phyloP scores from a whole-genome alignment of 2,329 filamentous ascomycete species.

The Myriosclerotinia scirpicola region DNA sequence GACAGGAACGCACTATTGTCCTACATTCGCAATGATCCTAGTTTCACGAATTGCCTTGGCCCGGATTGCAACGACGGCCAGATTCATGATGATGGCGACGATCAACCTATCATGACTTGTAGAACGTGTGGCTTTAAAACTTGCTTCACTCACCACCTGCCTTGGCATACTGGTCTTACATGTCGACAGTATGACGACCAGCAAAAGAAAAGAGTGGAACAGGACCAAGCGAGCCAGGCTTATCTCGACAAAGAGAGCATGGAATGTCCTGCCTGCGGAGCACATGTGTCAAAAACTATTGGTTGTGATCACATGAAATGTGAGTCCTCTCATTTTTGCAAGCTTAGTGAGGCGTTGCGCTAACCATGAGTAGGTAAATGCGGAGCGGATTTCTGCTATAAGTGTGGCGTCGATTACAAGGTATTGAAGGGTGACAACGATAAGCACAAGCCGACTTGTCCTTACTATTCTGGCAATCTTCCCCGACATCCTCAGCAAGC shows the following conservation, averaged over 20 bases:
- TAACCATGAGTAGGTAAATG: constrained; percentile 3
- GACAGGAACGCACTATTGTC: neutral
- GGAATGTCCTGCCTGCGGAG: neutral
- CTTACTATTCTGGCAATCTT: neutral
- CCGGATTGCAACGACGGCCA: constrained; percentile 53
- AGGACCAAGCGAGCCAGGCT: constrained; percentile 25
- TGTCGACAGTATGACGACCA: constrained; percentile 40
- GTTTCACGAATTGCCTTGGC: constrained; percentile 54
- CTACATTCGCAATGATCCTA: constrained; percentile 35
- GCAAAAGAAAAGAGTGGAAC: constrained; percentile 11
- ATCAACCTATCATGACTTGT: constrained; percentile 47
- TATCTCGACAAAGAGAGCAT: neutral
- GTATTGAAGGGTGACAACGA: neutral
- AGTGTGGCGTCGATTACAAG: neutral
- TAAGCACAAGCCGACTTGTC: neutral
- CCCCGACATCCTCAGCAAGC: neutral
- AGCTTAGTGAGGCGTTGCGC: neutral
- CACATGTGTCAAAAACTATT: constrained; percentile 6
- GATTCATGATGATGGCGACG: constrained; percentile 47
- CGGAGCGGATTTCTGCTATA: constrained; percentile 8
- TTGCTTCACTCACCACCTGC: constrained; percentile 46
- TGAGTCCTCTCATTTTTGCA: constrained; percentile 19
- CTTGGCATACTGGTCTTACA: constrained; percentile 46
- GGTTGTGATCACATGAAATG: constrained; percentile 33
- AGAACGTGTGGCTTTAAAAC: constrained; percentile 44